Evolutionary conservation across 1,284 basidiomycete genomes (phyloP).

Genomic region (Tausonia pullulans): DNA sequence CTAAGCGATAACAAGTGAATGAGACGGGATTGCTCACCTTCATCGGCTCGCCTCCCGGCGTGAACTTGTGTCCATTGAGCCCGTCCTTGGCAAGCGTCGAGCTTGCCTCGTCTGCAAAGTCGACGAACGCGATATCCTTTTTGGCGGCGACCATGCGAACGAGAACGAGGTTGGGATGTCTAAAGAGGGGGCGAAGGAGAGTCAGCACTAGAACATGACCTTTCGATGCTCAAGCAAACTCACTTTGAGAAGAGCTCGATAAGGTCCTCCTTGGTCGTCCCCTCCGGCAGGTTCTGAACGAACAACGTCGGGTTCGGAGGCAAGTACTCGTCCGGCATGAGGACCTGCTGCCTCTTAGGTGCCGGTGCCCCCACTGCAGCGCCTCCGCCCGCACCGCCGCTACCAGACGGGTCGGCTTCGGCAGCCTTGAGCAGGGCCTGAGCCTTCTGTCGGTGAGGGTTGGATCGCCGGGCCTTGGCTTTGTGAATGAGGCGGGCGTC

Average conservation of each 20-base stretch:
- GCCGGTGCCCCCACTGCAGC: conserved; percentile 32
- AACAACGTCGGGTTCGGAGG: conserved; percentile 99
- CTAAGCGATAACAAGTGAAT: too few species aligned
- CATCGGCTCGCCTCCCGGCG: conserved; percentile 28
- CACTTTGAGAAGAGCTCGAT: conserved; percentile 78
- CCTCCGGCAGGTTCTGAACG: conserved; percentile 84
- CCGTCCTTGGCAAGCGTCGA: conserved; percentile 87
- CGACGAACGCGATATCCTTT: conserved; percentile 92
- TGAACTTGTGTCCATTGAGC: conserved; percentile 89
- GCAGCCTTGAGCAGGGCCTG: conserved; percentile 52
- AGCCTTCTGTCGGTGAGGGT: conserved; percentile 75
- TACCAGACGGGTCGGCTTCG: conserved; percentile 48
- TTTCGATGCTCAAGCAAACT: conserved; percentile 24
- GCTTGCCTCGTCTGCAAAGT: conserved; percentile 78
- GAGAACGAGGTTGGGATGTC: conserved; percentile 68
- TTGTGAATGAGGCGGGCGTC: conserved; percentile 61
- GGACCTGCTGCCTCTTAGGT: conserved; percentile 50
- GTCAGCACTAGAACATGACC: neutral
- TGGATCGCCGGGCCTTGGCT: conserved; percentile 71
- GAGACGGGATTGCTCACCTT: neutral
- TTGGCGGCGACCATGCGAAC: conserved; percentile 93
- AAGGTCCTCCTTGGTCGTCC: conserved; percentile 78
- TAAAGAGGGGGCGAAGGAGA: neutral
- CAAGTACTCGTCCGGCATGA: conserved; percentile 98
- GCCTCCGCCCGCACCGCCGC: too few species aligned